Evolutionary conservation across 208 protist genomes (phyloP).

Genomic region (Leishmania guyanensis): DNA sequence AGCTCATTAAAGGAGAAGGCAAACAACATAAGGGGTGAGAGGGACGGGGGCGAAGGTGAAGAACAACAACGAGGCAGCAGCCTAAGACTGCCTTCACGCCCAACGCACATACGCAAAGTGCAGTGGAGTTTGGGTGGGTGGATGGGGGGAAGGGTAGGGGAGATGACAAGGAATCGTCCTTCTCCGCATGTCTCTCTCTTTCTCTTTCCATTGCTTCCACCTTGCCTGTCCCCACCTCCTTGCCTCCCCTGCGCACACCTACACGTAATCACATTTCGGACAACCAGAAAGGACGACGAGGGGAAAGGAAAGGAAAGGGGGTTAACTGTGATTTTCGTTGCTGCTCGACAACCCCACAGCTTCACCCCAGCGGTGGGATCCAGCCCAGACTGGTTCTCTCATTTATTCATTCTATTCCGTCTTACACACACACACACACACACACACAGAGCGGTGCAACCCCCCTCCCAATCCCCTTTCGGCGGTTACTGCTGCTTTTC

Average conservation of each 20-base stretch:
- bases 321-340: background rate
- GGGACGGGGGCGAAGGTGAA: background rate
- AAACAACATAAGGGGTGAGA: background rate
- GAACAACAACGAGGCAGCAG: background rate
- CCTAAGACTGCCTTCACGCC: too few species aligned
- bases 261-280: background rate
- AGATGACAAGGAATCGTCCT: background rate
- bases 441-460: conserved; percentile 1
- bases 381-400: background rate
- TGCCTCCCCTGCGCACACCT: background rate
- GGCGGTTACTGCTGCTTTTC: conserved; percentile 26
- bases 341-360: background rate
- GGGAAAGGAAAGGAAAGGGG: background rate
- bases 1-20: conserved; percentile 3
- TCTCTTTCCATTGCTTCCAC: background rate
- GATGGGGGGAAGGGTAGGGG: too few species aligned
- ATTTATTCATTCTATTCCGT: background rate
- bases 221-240: background rate
- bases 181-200: background rate
- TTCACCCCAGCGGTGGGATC: background rate
- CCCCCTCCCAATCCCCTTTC: conserved; percentile 21
- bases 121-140: background rate
- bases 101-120: background rate
- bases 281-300: background rate
- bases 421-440: background rate